Percentiles rank a stretch among this genome's conserved stretches.
phyloP scores from a whole-genome alignment of 2,329 filamentous ascomycete species.

The Pseudocercospora vitis region DNA sequence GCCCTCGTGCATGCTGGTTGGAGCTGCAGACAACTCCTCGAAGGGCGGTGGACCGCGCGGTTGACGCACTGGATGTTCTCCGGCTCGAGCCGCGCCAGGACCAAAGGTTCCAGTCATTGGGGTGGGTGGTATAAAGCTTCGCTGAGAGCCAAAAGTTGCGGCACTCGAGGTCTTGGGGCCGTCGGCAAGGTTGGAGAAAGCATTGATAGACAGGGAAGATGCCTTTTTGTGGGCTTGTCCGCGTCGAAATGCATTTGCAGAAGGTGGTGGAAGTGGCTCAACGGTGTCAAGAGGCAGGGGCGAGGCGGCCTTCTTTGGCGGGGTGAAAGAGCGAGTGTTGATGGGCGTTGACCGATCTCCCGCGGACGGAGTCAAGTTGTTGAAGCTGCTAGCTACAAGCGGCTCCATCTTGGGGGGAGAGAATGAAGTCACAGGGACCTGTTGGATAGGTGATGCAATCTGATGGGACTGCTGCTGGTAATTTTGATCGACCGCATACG shows the following conservation, averaged over 20 bases:
- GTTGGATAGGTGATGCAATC: constrained; percentile 34
- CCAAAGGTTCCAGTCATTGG: constrained; percentile 84
- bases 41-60: constrained; percentile 87
- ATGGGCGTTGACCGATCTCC: constrained; percentile 51
- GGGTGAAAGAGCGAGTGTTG: constrained; percentile 63
- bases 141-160: constrained; percentile 48
- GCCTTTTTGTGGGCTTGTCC: constrained; percentile 76
- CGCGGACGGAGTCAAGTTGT: constrained; percentile 76
- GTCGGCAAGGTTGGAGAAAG: constrained; percentile 57
- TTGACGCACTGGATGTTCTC: constrained; percentile 91
- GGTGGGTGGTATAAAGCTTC: constrained; percentile 66
- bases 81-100: constrained; percentile 86
- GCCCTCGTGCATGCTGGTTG: constrained; percentile 88
- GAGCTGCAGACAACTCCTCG: constrained; percentile 85
- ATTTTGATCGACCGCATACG: constrained; percentile 72
- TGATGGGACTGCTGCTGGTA: constrained; percentile 51
- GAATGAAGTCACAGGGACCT: constrained; percentile 31
- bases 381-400: constrained; percentile 59
- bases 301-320: constrained; percentile 63
- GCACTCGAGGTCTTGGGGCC: constrained; percentile 70
- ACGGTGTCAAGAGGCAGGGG: constrained; percentile 62
- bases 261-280: constrained; percentile 78
- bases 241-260: constrained; percentile 87
- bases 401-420: constrained; percentile 26
- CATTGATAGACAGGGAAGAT: constrained; percentile 64